Base-by-base conservation (phyloP, 306 rosid species). In the Vicia villosa region DNA sequence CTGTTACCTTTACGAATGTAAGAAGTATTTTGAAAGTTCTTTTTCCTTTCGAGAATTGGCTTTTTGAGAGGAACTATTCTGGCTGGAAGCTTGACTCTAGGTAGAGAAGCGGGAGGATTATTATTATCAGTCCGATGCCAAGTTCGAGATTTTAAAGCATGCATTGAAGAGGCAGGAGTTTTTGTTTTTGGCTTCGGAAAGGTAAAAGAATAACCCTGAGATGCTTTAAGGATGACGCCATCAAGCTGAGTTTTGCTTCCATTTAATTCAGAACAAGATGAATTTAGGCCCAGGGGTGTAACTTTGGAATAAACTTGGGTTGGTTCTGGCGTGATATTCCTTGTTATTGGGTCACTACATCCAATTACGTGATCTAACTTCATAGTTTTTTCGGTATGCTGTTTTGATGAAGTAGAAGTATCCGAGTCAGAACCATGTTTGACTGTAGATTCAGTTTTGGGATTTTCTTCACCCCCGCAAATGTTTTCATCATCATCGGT, bases 1-100 rank as follows among this genome's bases (percentile, higher is more conserved):
- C 92, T 91, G 78, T 94, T 90, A 56, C 99, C 99, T 75, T 91
- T 94, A 68, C 97, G 99, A 62, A 91, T 83, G 81, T 91, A 94
- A 43, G 92, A 88, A 82, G 83, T 83, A 82, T 77, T 81, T 51
- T 80, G 92, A 61, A 77, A 21, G 40, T 80, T 87, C 58, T 76
- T 85, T 72, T 83, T 81, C 49, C 65, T 74, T 46, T 77, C 85
- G 14, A 80, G 71, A 63, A 78, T 76, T 73, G 85, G 77, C 77
- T 81, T 79, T 80, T 65, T 83, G 52, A 80, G 75, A 81, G 88
- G 83, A 77, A 77, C 26, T 45, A 51, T 37, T 59, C 80, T 83
- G 26, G 74, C 54, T 16, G 26, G 80, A 71, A 69, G 66, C 66
- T 83, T 80, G 58, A 63, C 77, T 78, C 57, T 82, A 30, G 72